A percentile compares a stretch with the other conserved stretches of the same genome.
Evolutionary conservation across 306 rosid genomes (phyloP).

Genomic region (Styphnolobium japonicum): DNA sequence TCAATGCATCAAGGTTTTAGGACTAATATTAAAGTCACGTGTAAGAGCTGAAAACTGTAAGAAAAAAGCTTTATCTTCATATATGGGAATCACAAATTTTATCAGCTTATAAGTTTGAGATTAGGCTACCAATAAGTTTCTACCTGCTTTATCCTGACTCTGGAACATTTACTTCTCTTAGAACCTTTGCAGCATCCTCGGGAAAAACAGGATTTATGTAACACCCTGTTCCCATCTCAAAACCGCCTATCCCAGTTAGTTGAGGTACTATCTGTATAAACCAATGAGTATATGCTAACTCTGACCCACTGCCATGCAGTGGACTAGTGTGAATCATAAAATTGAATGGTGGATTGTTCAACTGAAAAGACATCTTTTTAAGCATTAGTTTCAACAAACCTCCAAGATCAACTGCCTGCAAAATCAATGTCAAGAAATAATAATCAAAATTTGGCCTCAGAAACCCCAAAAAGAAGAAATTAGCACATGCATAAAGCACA

Average conservation of each 20-base stretch:
- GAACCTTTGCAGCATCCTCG: slow-evolving; percentile 80
- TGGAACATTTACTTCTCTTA: slow-evolving; percentile 62
- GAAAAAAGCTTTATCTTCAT: not conserved
- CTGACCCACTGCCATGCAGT: slow-evolving; percentile 36
- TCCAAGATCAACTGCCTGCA: slow-evolving; percentile 79
- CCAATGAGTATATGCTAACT: slow-evolving; percentile 67
- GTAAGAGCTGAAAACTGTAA: not conserved
- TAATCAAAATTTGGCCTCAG: not conserved
- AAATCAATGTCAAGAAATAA: slow-evolving; percentile 19
- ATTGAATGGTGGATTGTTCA: slow-evolving; percentile 80
- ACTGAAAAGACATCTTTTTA: slow-evolving; percentile 64
- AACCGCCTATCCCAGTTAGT: slow-evolving; percentile 59
- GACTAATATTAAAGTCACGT: not conserved
- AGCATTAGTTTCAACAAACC: slow-evolving; percentile 71
- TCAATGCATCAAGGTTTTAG: not conserved
- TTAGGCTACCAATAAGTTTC: not conserved
- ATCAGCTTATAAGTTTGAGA: not conserved
- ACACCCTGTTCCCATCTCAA: slow-evolving; percentile 82
- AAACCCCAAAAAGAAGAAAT: not conserved
- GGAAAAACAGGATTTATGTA: slow-evolving; percentile 82
- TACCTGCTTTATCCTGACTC: slow-evolving; percentile 14
- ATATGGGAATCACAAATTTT: not conserved
- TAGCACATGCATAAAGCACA: not conserved
- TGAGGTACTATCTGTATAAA: slow-evolving; percentile 81
- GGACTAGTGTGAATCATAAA: slow-evolving; percentile 78